Percentiles rank a stretch among this genome's conserved stretches.
Evolutionary conservation across 805 yeast species (phyloP).

Genomic region (Alloascoidea hylecoeti): DNA sequence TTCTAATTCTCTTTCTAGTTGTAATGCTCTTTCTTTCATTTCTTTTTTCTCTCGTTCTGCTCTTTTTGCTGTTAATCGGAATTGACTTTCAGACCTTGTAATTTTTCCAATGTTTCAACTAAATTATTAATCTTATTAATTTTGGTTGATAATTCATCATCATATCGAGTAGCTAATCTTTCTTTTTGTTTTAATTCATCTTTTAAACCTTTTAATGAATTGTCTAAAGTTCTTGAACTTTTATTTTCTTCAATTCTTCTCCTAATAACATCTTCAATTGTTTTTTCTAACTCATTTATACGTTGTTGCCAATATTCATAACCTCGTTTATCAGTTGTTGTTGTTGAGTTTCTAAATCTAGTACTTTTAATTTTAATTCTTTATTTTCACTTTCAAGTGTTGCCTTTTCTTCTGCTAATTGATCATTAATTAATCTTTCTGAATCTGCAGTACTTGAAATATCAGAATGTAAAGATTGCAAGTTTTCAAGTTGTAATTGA

Average conservation of each 20-base stretch:
- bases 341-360: background rate
- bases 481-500: background rate
- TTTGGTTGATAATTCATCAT: slow-evolving; percentile 28
- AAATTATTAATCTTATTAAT: background rate
- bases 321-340: background rate
- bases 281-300: slow-evolving; percentile 34
- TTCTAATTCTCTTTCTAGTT: slow-evolving; percentile 1
- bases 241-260: slow-evolving; percentile 39
- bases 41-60: background rate
- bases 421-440: background rate
- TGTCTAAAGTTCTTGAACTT: slow-evolving; percentile 31
- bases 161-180: slow-evolving; percentile 33
- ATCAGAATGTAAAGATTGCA: background rate
- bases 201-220: slow-evolving; percentile 38
- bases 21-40: background rate
- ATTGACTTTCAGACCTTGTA: slow-evolving; percentile 1
- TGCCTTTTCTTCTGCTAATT: background rate
- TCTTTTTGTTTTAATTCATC: slow-evolving; percentile 36
- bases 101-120: background rate
- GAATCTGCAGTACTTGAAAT: background rate
- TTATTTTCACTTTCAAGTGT: background rate
- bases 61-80: background rate
- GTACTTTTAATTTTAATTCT: background rate
- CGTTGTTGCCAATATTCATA: slow-evolving; percentile 41
- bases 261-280: slow-evolving; percentile 31